These are phyloP conservation scores for Phanerochaete sordida DNA, from an alignment of 768 basidiomycete species.

Conservation along the genomic window DNA sequence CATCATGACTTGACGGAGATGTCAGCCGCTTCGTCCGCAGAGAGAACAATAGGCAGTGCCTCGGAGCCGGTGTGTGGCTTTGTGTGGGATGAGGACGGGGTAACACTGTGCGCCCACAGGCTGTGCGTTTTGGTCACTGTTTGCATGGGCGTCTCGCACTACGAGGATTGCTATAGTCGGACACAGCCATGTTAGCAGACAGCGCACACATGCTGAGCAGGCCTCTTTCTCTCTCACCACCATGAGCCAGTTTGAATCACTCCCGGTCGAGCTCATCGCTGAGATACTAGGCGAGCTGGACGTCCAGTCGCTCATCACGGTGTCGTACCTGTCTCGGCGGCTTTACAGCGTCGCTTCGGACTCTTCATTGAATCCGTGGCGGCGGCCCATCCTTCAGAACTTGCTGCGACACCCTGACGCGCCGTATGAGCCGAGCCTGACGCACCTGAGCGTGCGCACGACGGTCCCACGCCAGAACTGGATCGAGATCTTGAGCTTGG, in stretches of 20 bases:
- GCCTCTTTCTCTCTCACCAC: not conserved
- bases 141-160: not conserved
- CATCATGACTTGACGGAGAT: not conserved
- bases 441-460: slow-evolving; percentile 56
- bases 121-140: not conserved
- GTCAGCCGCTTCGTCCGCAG: not conserved
- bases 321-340: slow-evolving; percentile 59
- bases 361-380: slow-evolving; percentile 70
- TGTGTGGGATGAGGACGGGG: not conserved
- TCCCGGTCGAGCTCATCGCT: slow-evolving; percentile 78
- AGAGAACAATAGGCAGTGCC: not conserved
- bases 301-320: slow-evolving; percentile 51
- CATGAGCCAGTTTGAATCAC: slow-evolving; percentile 33
- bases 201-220: not conserved
- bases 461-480: slow-evolving; percentile 76
- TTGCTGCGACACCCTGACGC: slow-evolving; percentile 33
- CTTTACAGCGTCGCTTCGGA: slow-evolving; percentile 60
- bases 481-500: slow-evolving; percentile 70
- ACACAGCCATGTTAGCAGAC: not conserved
- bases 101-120: not conserved
- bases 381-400: slow-evolving; percentile 60
- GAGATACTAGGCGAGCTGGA: slow-evolving; percentile 70
- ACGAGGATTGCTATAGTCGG: not conserved
- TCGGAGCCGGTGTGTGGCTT: not conserved
- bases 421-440: slow-evolving; percentile 48